Base-by-base conservation (phyloP, 1,284 basidiomycete genomes). In the Meripilus lineatus region DNA sequence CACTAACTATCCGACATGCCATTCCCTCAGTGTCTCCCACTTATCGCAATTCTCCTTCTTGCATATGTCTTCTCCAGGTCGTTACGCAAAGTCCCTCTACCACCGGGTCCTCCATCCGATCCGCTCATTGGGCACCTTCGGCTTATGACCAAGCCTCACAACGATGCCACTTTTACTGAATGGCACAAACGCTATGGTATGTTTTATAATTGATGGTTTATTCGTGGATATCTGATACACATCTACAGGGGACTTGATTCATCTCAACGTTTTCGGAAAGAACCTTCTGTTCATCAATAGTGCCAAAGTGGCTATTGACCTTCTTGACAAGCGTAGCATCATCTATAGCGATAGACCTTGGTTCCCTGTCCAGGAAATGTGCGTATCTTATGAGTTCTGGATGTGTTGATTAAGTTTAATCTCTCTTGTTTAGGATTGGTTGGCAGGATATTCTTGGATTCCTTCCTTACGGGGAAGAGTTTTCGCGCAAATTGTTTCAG, bases 291-390 rank as follows among this genome's bases (percentile, higher is more conserved):
- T 40, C 25, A 17, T 40, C 5, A 40, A 40, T 28, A 24, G 23
- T 21, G 37, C 15, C 6, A 18, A 38, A 33, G 40, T 45, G 24
- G 45, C 48, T 3, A 32, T 21, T 6, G 48, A 47, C 22, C 36
- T 49, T 4, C 36, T 49, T 2, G 45, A 49, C 33, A 49, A 49
- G 40, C 45, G 45, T 15, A 38, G 48, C 21, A 40, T 17, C 3
- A 46, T 42, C 10, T 49, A 49, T 17, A 24, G 21, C n/a, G 25
- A 40, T 17, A 10, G 38, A 28, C 38, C 38, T 5, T 25, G 22
- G 8, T 30, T 40, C 17, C 13, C 38, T 14, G 13, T 40, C 5
- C 23, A 18, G 7, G 38, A 30, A 10, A 30, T 30, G 28, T 30
- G n/a, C 8, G 28, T 30, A 10, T 10, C 28, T n/a, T 8, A 30